Evolutionary conservation across 345 rosid species (phyloP).

Genomic region (Citrus sp.): DNA sequence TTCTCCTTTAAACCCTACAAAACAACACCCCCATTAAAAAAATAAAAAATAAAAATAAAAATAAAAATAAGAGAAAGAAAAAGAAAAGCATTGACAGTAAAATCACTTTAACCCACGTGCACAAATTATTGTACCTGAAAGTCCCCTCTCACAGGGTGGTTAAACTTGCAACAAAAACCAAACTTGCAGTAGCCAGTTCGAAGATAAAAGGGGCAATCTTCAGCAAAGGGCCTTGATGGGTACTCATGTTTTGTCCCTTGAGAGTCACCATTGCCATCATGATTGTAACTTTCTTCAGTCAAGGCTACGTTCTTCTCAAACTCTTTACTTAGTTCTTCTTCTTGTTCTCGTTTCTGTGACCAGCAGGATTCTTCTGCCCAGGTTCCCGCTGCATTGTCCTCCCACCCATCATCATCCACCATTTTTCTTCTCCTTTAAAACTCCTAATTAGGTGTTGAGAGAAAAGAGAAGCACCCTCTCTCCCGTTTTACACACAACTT

Average conservation of each 20-base stretch:
- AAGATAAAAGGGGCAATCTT: conserved; percentile 20
- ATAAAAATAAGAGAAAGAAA: too few species aligned
- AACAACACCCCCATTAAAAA: not conserved
- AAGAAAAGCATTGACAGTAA: not conserved
- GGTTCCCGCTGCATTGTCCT: not conserved
- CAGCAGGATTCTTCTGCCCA: not conserved
- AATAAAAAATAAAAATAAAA: not conserved
- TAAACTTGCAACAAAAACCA: conserved; percentile 24
- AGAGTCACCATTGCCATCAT: not conserved
- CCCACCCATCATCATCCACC: not conserved
- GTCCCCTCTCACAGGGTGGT: conserved; percentile 19
- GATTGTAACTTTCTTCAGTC: not conserved
- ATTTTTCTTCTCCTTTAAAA: not conserved
- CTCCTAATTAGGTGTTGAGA: not conserved
- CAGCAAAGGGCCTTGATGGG: conserved; percentile 22
- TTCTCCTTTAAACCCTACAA: conserved; percentile 17
- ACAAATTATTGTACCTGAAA: not conserved
- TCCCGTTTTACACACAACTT: not conserved
- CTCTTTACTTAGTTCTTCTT: not conserved
- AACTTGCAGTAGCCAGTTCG: conserved; percentile 21
- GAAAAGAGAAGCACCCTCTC: not conserved
- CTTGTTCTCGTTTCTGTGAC: conserved; percentile 7
- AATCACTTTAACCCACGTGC: not conserved
- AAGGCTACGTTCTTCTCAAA: conserved; percentile 1
- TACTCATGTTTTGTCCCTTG: conserved; percentile 2